Conservation (phyloP, 2,329 filamentous ascomycete genomes). For the Cercospora citrullina region DNA sequence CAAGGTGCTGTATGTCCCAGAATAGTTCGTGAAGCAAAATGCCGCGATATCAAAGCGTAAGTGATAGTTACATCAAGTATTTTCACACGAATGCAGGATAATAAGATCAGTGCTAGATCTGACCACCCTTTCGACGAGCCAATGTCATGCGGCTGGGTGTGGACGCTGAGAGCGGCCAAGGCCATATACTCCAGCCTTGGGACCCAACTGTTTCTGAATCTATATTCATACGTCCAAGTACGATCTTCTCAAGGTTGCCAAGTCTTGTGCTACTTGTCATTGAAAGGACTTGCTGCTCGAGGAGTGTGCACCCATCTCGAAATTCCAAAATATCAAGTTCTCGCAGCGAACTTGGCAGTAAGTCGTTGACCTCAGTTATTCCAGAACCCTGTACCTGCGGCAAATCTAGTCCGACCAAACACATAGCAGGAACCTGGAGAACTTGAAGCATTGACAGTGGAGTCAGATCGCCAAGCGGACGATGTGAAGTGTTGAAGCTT, state of each 20-base stretch:
- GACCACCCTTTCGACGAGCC: not conserved
- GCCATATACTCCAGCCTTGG: not conserved
- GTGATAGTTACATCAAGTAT: not conserved
- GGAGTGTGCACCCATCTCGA: not conserved
- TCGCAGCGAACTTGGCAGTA: not conserved
- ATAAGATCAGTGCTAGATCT: not conserved
- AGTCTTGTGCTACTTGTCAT: not conserved
- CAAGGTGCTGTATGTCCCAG: not conserved
- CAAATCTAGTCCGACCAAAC: not conserved
- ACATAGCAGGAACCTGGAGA: constrained; percentile 5
- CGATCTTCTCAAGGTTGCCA: not conserved
- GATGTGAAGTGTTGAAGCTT: not conserved
- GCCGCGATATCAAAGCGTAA: not conserved
- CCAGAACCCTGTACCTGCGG: not conserved
- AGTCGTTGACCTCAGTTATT: not conserved
- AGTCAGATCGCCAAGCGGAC: constrained; percentile 8
- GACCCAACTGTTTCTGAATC: not conserved
- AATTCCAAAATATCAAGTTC: not conserved
- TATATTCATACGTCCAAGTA: not conserved
- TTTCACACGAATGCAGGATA: no score
- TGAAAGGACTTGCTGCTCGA: not conserved
- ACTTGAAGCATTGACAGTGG: constrained; percentile 6
- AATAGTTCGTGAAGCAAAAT: not conserved
- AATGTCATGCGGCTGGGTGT: not conserved
- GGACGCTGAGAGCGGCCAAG: not conserved